phyloP scores from a whole-genome alignment of 176 grass and related monocot species.

The Eleusine coracana region DNA sequence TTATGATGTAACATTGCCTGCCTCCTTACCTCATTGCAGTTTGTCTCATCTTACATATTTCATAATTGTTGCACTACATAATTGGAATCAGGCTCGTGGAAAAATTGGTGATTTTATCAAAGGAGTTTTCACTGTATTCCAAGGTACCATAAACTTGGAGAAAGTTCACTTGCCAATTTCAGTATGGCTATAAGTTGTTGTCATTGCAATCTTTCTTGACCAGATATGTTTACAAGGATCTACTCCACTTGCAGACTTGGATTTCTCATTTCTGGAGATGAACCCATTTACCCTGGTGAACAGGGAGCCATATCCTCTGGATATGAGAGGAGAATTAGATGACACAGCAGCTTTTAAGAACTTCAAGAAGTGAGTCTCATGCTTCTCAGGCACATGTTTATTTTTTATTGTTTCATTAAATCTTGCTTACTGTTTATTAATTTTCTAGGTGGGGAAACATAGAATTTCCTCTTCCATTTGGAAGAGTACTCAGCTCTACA shows the following conservation, averaged over 20 bases:
- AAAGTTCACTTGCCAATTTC: not conserved
- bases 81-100: slow-evolving; percentile 58
- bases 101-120: slow-evolving; percentile 89
- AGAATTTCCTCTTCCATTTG: slow-evolving; percentile 89
- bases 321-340: slow-evolving; percentile 93
- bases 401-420: slow-evolving; percentile 21
- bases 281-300: slow-evolving; percentile 94
- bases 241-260: slow-evolving; percentile 62
- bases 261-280: slow-evolving; percentile 98
- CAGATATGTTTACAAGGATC: slow-evolving; percentile 11
- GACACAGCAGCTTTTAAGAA: slow-evolving; percentile 99
- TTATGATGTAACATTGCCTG: not conserved
- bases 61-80: not conserved
- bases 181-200: not conserved
- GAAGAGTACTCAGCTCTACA: slow-evolving; percentile 72
- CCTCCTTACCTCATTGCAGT: not conserved
- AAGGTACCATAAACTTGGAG: slow-evolving; percentile 50
- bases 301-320: slow-evolving; percentile 81
- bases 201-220: not conserved
- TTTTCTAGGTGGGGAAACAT: slow-evolving; percentile 73
- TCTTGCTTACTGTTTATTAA: slow-evolving; percentile 16
- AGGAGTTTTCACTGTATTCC: slow-evolving; percentile 90
- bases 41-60: not conserved
- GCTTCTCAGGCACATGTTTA: not conserved
- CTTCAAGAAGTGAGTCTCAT: slow-evolving; percentile 75